phyloP scores from a whole-genome alignment of 2,329 filamentous ascomycete species.

The Cytospora paraplurivora region DNA sequence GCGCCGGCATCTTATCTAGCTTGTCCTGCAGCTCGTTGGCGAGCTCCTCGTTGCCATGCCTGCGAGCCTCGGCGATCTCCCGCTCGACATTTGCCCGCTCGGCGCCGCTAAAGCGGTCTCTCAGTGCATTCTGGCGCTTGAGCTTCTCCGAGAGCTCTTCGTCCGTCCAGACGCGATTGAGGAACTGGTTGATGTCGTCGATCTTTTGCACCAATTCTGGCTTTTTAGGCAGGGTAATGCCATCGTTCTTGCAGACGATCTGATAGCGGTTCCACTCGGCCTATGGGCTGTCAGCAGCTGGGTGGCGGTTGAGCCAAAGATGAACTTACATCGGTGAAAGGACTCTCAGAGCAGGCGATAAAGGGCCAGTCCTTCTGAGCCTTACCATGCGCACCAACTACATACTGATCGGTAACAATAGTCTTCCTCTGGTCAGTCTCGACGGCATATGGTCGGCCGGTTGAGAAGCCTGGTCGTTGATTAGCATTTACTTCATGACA shows the following conservation, averaged over 20 bases:
- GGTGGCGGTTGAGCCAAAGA: neutral
- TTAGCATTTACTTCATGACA: conserved; percentile 31
- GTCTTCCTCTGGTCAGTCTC: conserved; percentile 71
- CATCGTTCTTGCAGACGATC: conserved; percentile 71
- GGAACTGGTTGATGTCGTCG: conserved; percentile 75
- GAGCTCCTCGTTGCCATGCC: conserved; percentile 62
- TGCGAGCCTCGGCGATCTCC: conserved; percentile 66
- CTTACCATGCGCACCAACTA: conserved; percentile 79
- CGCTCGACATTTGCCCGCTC: conserved; percentile 69
- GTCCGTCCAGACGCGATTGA: conserved; percentile 81
- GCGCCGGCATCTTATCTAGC: conserved; percentile 64
- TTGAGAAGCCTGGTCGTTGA: conserved; percentile 64
- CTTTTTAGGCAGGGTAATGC: conserved; percentile 73
- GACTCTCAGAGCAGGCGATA: conserved; percentile 82
- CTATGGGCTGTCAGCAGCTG: conserved; percentile 42
- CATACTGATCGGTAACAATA: conserved; percentile 85
- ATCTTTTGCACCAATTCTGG: conserved; percentile 69
- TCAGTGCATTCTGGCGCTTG: conserved; percentile 67
- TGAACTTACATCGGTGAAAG: conserved; percentile 73
- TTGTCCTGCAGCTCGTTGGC: conserved; percentile 58
- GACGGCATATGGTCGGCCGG: conserved; percentile 82
- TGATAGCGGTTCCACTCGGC: conserved; percentile 81
- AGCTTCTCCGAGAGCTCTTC: conserved; percentile 81
- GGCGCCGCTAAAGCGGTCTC: conserved; percentile 65
- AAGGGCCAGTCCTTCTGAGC: conserved; percentile 85